phyloP scores from a whole-genome alignment of 805 yeast species.

The Cephaloascus fragrans region DNA sequence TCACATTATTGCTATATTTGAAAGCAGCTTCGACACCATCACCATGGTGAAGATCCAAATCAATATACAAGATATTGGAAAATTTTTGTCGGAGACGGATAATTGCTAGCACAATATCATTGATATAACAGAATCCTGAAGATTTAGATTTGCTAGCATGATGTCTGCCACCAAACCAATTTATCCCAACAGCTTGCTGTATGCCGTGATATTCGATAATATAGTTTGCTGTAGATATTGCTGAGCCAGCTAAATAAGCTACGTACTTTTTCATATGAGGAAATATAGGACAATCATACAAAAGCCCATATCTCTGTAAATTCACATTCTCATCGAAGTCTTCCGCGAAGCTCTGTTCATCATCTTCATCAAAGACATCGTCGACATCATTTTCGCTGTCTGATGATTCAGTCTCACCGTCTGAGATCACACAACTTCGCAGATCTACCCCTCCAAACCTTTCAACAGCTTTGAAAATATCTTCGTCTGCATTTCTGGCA shows the following conservation, averaged over 20 bases:
- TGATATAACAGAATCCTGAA: conserved; percentile 66
- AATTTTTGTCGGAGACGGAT: conserved; percentile 36
- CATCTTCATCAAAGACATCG: conserved; percentile 1
- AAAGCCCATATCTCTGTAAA: conserved; percentile 33
- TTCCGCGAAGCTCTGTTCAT: conserved; percentile 3
- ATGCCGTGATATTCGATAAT: conserved; percentile 8
- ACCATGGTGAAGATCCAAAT: conserved; percentile 72
- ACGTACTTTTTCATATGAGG: conserved; percentile 43
- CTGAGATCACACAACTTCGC: conserved; percentile 2
- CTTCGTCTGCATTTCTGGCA: conserved; percentile 1
- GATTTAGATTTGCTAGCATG: conserved; percentile 48
- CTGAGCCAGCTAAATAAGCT: conserved; percentile 42
- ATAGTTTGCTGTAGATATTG: conserved; percentile 37
- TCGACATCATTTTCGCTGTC: background rate
- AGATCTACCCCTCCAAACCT: background rate
- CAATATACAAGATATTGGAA: conserved; percentile 47
- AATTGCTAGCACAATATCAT: conserved; percentile 56
- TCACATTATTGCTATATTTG: conserved; percentile 40
- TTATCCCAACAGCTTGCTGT: conserved; percentile 34
- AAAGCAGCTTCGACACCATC: conserved; percentile 72
- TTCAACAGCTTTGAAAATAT: conserved; percentile 7
- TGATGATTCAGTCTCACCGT: conserved; percentile 1
- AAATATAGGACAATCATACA: conserved; percentile 58
- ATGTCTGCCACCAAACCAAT: conserved; percentile 79
- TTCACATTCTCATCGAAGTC: conserved; percentile 6